Evolutionary conservation across 148 eudicot species (phyloP).

Genomic region (Gaultheria prostrata): DNA sequence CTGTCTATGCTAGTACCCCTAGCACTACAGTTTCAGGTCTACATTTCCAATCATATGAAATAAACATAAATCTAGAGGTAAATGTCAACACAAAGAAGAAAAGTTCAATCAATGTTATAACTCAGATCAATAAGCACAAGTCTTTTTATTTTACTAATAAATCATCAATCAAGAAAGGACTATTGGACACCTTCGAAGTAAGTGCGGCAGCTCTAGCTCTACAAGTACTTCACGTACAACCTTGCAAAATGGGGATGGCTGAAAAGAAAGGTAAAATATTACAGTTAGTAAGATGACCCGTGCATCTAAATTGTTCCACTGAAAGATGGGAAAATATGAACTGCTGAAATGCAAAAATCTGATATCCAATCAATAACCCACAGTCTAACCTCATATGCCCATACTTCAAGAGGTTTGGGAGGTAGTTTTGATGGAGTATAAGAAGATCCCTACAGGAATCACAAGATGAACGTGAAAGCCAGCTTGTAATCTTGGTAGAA

Average conservation of each 20-base stretch:
- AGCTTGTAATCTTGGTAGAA: background rate
- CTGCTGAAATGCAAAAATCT: background rate
- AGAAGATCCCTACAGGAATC: slow-evolving; percentile 54
- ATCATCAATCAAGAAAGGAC: slow-evolving; percentile 10
- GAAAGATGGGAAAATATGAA: background rate
- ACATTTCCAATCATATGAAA: background rate
- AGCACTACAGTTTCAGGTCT: background rate
- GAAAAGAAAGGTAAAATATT: slow-evolving; percentile 23
- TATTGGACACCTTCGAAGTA: slow-evolving; percentile 66
- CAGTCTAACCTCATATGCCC: slow-evolving; percentile 89
- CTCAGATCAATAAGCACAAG: background rate
- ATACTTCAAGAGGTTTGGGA: slow-evolving; percentile 77
- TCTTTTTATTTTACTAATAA: background rate
- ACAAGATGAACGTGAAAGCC: background rate
- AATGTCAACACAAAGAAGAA: background rate
- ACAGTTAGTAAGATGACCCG: background rate
- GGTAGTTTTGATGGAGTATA: slow-evolving; percentile 87
- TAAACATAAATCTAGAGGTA: background rate
- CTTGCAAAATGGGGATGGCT: slow-evolving; percentile 97
- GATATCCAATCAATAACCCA: background rate
- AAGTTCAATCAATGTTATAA: background rate
- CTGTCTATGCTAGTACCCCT: background rate
- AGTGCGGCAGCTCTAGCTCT: slow-evolving; percentile 91
- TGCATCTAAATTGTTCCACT: background rate
- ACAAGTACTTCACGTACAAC: slow-evolving; percentile 95